phyloP scores from a whole-genome alignment of 805 yeast genomes.

The Starmerella vitae region DNA sequence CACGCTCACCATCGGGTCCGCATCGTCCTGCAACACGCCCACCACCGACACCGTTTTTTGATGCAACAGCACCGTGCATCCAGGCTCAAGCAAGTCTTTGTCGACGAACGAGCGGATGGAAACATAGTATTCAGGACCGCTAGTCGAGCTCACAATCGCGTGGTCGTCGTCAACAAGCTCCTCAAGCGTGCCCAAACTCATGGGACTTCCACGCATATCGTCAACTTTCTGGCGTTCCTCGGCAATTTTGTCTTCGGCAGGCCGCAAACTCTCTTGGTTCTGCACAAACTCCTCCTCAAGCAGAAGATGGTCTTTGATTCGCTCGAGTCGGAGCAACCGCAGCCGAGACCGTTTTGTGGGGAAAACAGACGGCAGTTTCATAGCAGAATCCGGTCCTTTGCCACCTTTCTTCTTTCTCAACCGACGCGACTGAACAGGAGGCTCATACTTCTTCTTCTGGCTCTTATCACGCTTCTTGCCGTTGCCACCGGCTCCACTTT shows the following conservation, averaged over 20 bases:
- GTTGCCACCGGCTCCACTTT: conserved; percentile 22
- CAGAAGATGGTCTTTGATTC: conserved; percentile 89
- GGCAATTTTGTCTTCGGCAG: conserved; percentile 90
- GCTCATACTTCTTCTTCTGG: conserved; percentile 77
- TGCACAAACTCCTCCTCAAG: conserved; percentile 93
- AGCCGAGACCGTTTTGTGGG: conserved; percentile 92
- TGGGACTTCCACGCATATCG: conserved; percentile 89
- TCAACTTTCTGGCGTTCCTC: conserved; percentile 93
- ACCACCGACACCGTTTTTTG: conserved; percentile 91
- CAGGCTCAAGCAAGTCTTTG: conserved; percentile 90
- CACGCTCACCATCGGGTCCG: conserved; percentile 94
- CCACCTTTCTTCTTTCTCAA: conserved; percentile 80
- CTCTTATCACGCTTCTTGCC: conserved; percentile 32
- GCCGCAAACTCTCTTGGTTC: conserved; percentile 87
- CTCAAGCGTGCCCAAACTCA: conserved; percentile 91
- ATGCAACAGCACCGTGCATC: conserved; percentile 87
- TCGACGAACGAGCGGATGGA: conserved; percentile 93
- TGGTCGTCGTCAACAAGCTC: conserved; percentile 98
- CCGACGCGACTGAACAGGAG: conserved; percentile 81
- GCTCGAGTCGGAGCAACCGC: conserved; percentile 79
- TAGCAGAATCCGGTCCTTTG: conserved; percentile 79
- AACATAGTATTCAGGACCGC: conserved; percentile 96
- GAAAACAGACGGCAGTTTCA: conserved; percentile 71
- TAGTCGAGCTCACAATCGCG: conserved; percentile 89
- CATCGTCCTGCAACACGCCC: conserved; percentile 97